phyloP scores from a whole-genome alignment of 2,329 filamentous ascomycete genomes.

The Clathrospora elynae region DNA sequence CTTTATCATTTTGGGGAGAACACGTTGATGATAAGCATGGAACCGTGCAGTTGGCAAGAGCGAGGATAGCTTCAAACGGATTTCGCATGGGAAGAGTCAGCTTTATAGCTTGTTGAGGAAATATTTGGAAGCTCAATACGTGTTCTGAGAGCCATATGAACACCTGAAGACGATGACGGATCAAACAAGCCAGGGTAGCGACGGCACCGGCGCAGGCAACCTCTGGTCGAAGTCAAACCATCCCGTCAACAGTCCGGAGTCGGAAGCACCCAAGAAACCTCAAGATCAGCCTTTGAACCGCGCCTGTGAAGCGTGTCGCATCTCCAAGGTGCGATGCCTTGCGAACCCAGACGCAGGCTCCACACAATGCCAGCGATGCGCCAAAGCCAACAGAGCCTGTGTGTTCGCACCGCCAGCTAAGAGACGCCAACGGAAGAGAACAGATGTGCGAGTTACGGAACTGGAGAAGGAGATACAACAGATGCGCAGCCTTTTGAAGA shows the following conservation, averaged over 20 bases:
- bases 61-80: neutral
- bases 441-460: slow-evolving; percentile 46
- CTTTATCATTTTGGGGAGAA: slow-evolving; percentile 2
- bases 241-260: slow-evolving; percentile 19
- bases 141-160: neutral
- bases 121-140: neutral
- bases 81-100: slow-evolving; percentile 8
- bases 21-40: slow-evolving; percentile 12
- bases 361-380: slow-evolving; percentile 43
- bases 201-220: slow-evolving; percentile 11
- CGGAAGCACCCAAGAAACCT: slow-evolving; percentile 25
- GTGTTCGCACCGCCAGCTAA: slow-evolving; percentile 46
- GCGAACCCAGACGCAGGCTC: slow-evolving; percentile 32
- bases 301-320: slow-evolving; percentile 45
- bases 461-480: slow-evolving; percentile 45
- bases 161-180: slow-evolving; percentile 15
- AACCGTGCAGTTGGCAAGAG: slow-evolving; percentile 16
- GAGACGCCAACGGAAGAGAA: slow-evolving; percentile 44
- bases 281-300: slow-evolving; percentile 42
- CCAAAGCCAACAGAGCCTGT: slow-evolving; percentile 40
- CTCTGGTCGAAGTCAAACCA: slow-evolving; percentile 23
- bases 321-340: slow-evolving; percentile 46
- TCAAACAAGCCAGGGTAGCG: slow-evolving; percentile 10
- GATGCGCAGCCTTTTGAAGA: slow-evolving; percentile 40
- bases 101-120: neutral